phyloP scores from a whole-genome alignment of 2,329 filamentous ascomycete genomes.

The Aspergillus puulaauensis region DNA sequence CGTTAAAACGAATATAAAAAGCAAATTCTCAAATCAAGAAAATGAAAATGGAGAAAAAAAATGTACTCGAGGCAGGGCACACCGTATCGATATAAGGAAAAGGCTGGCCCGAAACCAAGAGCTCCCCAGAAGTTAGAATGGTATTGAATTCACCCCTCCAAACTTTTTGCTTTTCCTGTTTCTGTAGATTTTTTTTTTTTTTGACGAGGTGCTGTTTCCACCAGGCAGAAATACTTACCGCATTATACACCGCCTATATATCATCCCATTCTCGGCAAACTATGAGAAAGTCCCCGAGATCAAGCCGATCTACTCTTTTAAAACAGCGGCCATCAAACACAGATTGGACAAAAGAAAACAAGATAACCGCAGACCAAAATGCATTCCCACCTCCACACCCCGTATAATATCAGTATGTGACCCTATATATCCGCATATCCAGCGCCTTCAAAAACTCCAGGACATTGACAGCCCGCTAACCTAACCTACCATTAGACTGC shows the following conservation, averaged over 20 bases:
- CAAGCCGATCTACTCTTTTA: not conserved
- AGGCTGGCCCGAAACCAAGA: constrained; percentile 7
- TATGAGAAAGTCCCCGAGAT: not conserved
- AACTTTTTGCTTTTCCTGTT: not conserved
- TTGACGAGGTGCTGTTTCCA: constrained; percentile 19
- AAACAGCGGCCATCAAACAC: not conserved
- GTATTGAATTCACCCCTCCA: constrained; percentile 10
- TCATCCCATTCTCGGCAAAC: not conserved
- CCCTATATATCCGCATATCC: not conserved
- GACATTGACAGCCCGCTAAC: constrained; percentile 3
- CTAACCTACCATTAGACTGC: constrained; percentile 63
- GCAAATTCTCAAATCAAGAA: not conserved
- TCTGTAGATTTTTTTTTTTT: constrained; percentile 25
- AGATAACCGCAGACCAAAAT: constrained; percentile 52
- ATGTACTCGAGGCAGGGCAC: not conserved
- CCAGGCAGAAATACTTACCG: constrained; percentile 18
- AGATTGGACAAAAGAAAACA: constrained; percentile 5
- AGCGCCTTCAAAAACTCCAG: not conserved
- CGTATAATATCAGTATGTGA: constrained; percentile 77
- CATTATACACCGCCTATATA: not conserved
- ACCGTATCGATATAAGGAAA: not conserved
- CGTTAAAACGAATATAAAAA: constrained; percentile 13
- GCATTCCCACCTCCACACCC: constrained; percentile 97
- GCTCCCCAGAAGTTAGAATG: not conserved
- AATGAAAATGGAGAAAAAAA: not conserved